phyloP scores from a whole-genome alignment of 305 asterid genomes.

The Solanum hybrid region DNA sequence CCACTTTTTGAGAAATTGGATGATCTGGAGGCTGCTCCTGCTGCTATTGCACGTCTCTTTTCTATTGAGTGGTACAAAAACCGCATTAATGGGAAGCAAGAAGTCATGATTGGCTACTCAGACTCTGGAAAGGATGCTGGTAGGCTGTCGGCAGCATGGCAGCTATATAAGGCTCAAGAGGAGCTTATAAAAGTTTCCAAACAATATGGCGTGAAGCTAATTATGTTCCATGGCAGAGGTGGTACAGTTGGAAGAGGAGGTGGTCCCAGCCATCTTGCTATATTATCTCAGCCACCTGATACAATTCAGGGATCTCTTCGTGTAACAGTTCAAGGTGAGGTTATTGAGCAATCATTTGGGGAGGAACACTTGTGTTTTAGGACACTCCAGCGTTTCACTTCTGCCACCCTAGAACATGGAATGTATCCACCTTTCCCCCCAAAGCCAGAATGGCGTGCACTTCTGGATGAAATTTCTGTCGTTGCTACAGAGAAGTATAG shows the following conservation, averaged over 20 bases:
- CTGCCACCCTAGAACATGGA: conserved; percentile 79
- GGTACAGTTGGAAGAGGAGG: conserved; percentile 89
- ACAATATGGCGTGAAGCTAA: conserved; percentile 51
- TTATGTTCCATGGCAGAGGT: conserved; percentile 81
- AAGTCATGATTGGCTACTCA: conserved; percentile 82
- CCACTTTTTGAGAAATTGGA: conserved; percentile 70
- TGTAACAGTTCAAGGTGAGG: conserved; percentile 80
- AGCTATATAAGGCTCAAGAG: conserved; percentile 75
- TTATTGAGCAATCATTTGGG: conserved; percentile 75
- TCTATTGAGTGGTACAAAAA: conserved; percentile 66
- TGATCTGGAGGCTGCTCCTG: conserved; percentile 69
- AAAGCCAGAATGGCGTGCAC: conserved; percentile 71
- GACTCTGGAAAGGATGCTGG: conserved; percentile 89
- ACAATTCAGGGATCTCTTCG: conserved; percentile 64
- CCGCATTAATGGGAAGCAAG: conserved; percentile 63
- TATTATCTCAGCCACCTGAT: conserved; percentile 74
- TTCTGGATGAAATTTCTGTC: conserved; percentile 52
- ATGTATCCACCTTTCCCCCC: conserved; percentile 78
- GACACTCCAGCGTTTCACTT: conserved; percentile 68
- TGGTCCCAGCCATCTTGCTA: conserved; percentile 78
- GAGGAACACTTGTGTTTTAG: conserved; percentile 77
- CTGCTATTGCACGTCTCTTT: conserved; percentile 71
- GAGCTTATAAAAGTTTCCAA: conserved; percentile 67
- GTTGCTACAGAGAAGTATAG: conserved; percentile 65
- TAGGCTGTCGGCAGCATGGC: conserved; percentile 76